Conservation (phyloP, 2,329 filamentous ascomycete genomes). For the Fusarium haematococcum region DNA sequence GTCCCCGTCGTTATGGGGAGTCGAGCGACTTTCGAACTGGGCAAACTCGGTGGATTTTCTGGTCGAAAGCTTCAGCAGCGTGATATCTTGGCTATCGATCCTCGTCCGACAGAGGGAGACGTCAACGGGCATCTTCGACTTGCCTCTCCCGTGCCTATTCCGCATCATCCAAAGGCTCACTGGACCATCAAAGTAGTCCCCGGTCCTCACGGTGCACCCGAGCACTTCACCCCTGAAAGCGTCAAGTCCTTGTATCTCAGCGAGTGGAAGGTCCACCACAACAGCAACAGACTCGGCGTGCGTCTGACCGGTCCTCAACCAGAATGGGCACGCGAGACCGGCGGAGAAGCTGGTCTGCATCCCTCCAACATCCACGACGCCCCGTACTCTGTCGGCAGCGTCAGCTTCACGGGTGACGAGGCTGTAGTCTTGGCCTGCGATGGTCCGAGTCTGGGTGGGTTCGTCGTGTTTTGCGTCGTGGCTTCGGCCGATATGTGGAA, state of each 20-base stretch:
- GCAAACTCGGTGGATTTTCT: slow-evolving; percentile 49
- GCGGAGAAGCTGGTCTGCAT: slow-evolving; percentile 54
- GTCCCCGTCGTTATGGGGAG: slow-evolving; percentile 50
- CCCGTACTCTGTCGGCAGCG: slow-evolving; percentile 54
- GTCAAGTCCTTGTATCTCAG: slow-evolving; percentile 47
- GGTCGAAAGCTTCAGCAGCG: slow-evolving; percentile 48
- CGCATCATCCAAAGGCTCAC: slow-evolving; percentile 37
- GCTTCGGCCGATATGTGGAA: slow-evolving; percentile 56
- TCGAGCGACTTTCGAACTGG: slow-evolving; percentile 48
- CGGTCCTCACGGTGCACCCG: slow-evolving; percentile 54
- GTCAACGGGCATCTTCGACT: not conserved
- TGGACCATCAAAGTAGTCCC: slow-evolving; percentile 52
- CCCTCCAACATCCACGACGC: slow-evolving; percentile 57
- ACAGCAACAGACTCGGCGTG: slow-evolving; percentile 55
- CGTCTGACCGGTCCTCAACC: slow-evolving; percentile 53
- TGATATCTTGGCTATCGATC: slow-evolving; percentile 46
- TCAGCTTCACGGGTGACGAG: slow-evolving; percentile 58
- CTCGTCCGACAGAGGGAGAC: not conserved
- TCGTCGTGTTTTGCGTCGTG: slow-evolving; percentile 54
- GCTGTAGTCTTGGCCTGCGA: slow-evolving; percentile 54
- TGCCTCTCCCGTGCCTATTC: slow-evolving; percentile 34
- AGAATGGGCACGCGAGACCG: slow-evolving; percentile 52
- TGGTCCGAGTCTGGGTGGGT: slow-evolving; percentile 56
- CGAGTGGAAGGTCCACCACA: slow-evolving; percentile 55
- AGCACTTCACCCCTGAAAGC: slow-evolving; percentile 51